phyloP scores from a whole-genome alignment of 2,329 filamentous ascomycete species.

The Ampelomyces quisqualis region DNA sequence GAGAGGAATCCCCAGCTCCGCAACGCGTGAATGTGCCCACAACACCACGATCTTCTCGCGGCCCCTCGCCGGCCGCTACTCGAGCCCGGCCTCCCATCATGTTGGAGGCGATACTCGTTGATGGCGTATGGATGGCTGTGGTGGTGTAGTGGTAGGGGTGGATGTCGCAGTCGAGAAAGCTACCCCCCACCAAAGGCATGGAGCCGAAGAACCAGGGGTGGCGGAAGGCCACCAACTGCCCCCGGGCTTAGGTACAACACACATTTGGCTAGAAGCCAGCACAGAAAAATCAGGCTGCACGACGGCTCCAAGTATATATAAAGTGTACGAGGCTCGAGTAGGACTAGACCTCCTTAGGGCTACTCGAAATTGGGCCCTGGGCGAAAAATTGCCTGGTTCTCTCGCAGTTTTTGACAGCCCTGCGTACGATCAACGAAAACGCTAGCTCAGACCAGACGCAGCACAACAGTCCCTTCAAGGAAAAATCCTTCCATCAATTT shows the following conservation, averaged over 20 bases:
- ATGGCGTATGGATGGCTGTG: neutral
- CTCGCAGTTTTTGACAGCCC: conserved; percentile 3
- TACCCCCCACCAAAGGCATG: conserved; percentile 12
- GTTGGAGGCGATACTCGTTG: neutral
- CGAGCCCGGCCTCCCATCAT: neutral
- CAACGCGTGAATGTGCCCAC: conserved; percentile 1
- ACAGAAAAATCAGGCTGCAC: too few relatives aligned
- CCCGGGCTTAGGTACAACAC: conserved; percentile 5
- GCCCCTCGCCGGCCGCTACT: neutral
- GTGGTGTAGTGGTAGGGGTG: conserved; percentile 8
- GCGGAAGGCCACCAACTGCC: conserved; percentile 2
- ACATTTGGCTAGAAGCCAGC: too few relatives aligned
- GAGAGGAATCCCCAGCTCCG: neutral
- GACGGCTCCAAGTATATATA: too few relatives aligned
- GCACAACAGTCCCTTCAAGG: conserved; percentile 2
- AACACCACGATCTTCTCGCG: neutral
- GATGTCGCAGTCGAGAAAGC: conserved; percentile 4
- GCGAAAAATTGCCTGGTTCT: conserved; percentile 4
- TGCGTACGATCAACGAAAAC: conserved; percentile 2
- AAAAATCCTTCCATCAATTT: neutral
- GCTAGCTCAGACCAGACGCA: conserved; percentile 5
- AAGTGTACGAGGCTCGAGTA: neutral
- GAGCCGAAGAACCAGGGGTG: conserved; percentile 5
- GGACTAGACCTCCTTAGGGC: too few relatives aligned
- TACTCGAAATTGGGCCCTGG: too few relatives aligned